These are phyloP conservation scores for Phialophora expanda DNA, from an alignment of 2,329 filamentous ascomycete species.

Conservation along the genomic window DNA sequence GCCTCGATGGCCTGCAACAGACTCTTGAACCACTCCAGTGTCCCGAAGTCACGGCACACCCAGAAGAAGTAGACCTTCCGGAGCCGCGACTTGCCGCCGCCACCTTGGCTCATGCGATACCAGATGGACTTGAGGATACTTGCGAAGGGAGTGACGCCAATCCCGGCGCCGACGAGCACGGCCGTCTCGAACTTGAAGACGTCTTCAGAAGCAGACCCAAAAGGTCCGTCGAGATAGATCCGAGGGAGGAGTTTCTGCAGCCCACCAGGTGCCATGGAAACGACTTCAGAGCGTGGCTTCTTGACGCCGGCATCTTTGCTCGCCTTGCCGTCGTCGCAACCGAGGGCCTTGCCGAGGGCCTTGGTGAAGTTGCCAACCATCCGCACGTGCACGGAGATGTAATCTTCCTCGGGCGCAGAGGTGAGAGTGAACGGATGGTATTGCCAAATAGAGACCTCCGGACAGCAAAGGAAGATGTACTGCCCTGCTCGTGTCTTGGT, in stretches of 20 bases:
- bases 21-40: slow-evolving; percentile 88
- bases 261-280: slow-evolving; percentile 66
- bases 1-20: slow-evolving; percentile 83
- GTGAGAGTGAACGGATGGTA: slow-evolving; percentile 88
- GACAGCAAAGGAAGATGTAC: slow-evolving; percentile 89
- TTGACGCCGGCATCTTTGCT: slow-evolving; percentile 38
- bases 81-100: slow-evolving; percentile 73
- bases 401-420: slow-evolving; percentile 85
- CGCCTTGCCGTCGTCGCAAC: slow-evolving; percentile 66
- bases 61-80: slow-evolving; percentile 93
- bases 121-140: slow-evolving; percentile 78
- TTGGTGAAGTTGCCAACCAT: slow-evolving; percentile 83
- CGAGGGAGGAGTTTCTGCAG: slow-evolving; percentile 74
- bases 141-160: slow-evolving; percentile 59
- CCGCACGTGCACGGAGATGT: slow-evolving; percentile 84
- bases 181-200: slow-evolving; percentile 69
- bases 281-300: slow-evolving; percentile 59
- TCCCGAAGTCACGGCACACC: slow-evolving; percentile 86
- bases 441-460: slow-evolving; percentile 84
- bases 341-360: slow-evolving; percentile 70
- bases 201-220: slow-evolving; percentile 83
- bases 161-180: slow-evolving; percentile 57
- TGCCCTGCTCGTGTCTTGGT: slow-evolving; percentile 77
- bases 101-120: slow-evolving; percentile 78
- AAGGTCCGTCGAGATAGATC: slow-evolving; percentile 83